Evolutionary conservation across 148 eudicot species (phyloP), one percentile per base, ranked within the genome.

Genomic region (Rhododendron kiyosumense): DNA sequence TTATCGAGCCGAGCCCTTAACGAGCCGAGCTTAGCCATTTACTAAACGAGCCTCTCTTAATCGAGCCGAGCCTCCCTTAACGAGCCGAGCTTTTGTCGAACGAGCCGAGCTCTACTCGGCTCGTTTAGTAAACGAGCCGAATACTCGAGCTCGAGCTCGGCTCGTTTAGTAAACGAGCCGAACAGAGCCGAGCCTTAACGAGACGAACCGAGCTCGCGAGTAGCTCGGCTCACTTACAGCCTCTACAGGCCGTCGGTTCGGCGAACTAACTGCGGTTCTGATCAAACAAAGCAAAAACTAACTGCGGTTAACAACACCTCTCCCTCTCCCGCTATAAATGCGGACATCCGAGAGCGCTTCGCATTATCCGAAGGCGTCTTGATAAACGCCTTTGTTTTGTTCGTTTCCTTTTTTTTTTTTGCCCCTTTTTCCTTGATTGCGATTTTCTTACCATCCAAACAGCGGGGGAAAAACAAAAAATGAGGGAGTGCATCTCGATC

Each of bases 321-420:
- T 87, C 83, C 81, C 81, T 89, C 49, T n/a, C 52, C 36, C 36
- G 61, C 63, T 80, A 80, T 80, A 80, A 80, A 80, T 52, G 32
- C 7, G 83, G 83, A 2, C 22, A 17, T n/a, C 83, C 52, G 57
- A 79, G 22, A 80, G 63, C 11, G 24, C 30, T 10, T 22, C 54
- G 2, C 11, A 80, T 51, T 91, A 89, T 52, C 93, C 86, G 3
- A 81, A 78, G 88, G 90, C 90, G 90, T 88, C 90, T 88, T 88
- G 7, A 88, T 88, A 88, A 86, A 88, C 90, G 90, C 85, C 86
- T 36, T 20, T 63, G 41, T 79, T 51, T 49, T 30, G 38, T 28
- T 5, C 41, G 11, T 79, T 49, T 51, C 6, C 6, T 7, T 5
- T 48, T 28, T 52, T 9, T 12, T 32, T 17, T 0, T 26, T 38